phyloP scores from a whole-genome alignment of 192 early-diverging fungal species.

The Pilaira anomala region DNA sequence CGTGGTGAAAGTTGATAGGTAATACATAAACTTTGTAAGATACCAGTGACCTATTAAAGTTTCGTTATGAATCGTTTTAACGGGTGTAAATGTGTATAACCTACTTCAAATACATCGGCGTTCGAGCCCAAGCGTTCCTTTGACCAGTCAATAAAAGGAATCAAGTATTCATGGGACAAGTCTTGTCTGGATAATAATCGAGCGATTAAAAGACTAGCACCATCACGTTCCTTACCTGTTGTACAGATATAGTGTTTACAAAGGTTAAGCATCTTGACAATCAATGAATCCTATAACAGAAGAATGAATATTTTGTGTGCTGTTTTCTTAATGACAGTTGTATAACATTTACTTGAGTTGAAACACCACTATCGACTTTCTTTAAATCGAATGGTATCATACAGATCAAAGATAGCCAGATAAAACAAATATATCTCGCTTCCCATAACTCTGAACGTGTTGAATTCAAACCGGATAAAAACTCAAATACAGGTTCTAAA shows the following conservation, averaged over 20 bases:
- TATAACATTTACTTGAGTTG: slow-evolving; percentile 18
- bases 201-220: slow-evolving; percentile 75
- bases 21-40: slow-evolving; percentile 61
- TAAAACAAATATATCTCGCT: slow-evolving; percentile 72
- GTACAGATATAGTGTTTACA: slow-evolving; percentile 65
- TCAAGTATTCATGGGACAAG: slow-evolving; percentile 55
- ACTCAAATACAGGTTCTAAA: slow-evolving; percentile 83
- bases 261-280: slow-evolving; percentile 64
- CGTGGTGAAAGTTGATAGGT: slow-evolving; percentile 71
- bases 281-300: slow-evolving; percentile 47
- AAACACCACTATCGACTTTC: slow-evolving; percentile 72
- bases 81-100: not conserved
- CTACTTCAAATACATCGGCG: slow-evolving; percentile 51
- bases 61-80: not conserved
- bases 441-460: slow-evolving; percentile 57
- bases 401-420: slow-evolving; percentile 93
- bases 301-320: not conserved
- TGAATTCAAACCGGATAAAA: slow-evolving; percentile 43
- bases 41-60: slow-evolving; percentile 48
- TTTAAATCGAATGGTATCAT: slow-evolving; percentile 96
- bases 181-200: slow-evolving; percentile 78
- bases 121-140: slow-evolving; percentile 28
- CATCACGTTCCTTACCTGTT: slow-evolving; percentile 86
- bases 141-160: slow-evolving; percentile 73
- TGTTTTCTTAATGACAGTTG: not conserved